phyloP scores from a whole-genome alignment of 805 yeast species.

The Saccharomycopsis fermentans region DNA sequence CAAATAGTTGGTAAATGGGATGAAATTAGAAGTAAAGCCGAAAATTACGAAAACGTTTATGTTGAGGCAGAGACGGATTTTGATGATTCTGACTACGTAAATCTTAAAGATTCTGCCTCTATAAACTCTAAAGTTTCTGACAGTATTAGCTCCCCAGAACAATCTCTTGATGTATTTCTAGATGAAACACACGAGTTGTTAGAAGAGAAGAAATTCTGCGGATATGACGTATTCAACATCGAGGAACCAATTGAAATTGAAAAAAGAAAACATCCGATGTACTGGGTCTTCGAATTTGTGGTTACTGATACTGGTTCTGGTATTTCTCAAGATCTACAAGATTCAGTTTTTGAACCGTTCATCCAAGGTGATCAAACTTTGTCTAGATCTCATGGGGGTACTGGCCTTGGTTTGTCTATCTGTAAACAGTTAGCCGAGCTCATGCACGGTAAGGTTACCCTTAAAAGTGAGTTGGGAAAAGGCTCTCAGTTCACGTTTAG shows the following conservation, averaged over 20 bases:
- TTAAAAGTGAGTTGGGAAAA: conserved; percentile 64
- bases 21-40: conserved; percentile 33
- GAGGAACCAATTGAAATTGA: conserved; percentile 12
- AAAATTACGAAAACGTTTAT: conserved; percentile 37
- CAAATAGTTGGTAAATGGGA: conserved; percentile 66
- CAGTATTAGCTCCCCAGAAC: background rate
- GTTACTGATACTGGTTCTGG: conserved; percentile 95
- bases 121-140: background rate
- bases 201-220: conserved; percentile 13
- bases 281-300: conserved; percentile 56
- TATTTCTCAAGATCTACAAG: conserved; percentile 71
- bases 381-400: conserved; percentile 88
- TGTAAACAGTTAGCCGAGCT: conserved; percentile 83
- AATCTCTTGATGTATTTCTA: conserved; percentile 8
- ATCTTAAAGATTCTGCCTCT: background rate
- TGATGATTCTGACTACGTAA: conserved; percentile 20
- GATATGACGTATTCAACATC: conserved; percentile 15
- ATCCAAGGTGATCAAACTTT: conserved; percentile 95
- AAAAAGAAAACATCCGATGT: conserved; percentile 26
- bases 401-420: conserved; percentile 84
- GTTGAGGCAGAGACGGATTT: conserved; percentile 26
- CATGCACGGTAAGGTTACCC: conserved; percentile 79
- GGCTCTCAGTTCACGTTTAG: conserved; percentile 81
- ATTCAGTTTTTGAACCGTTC: conserved; percentile 88
- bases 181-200: conserved; percentile 6